These are phyloP conservation scores for Aspergillus sp. DNA, from an alignment of 2,329 filamentous ascomycete genomes.

Conservation along the genomic window DNA sequence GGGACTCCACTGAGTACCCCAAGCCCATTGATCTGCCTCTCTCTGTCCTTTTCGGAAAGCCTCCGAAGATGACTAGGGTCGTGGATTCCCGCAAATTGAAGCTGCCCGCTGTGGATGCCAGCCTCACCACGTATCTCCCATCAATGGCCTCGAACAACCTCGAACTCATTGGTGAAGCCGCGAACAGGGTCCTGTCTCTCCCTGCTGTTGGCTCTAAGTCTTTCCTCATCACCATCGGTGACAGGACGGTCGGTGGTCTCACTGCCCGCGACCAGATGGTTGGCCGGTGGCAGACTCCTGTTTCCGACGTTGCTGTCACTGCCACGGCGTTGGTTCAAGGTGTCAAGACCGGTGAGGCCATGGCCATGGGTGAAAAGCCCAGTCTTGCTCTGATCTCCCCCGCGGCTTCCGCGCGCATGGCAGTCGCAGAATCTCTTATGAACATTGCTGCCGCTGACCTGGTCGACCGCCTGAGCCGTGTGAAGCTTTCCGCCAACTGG, in stretches of 20 bases:
- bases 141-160: constrained; percentile 49
- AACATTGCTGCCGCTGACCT: constrained; percentile 83
- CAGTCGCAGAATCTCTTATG: constrained; percentile 88
- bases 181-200: constrained; percentile 77
- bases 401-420: constrained; percentile 91
- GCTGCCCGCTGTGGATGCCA: constrained; percentile 73
- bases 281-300: constrained; percentile 91
- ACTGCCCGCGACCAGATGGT: constrained; percentile 93
- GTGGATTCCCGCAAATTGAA: constrained; percentile 70
- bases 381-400: constrained; percentile 86
- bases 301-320: constrained; percentile 92
- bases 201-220: constrained; percentile 95
- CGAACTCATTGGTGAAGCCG: constrained; percentile 66
- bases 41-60: constrained; percentile 83
- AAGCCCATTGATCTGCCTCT: constrained; percentile 87
- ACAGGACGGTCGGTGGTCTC: constrained; percentile 86
- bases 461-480: constrained; percentile 71
- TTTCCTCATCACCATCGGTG: constrained; percentile 95
- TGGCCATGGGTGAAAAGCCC: constrained; percentile 95
- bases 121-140: constrained; percentile 67
- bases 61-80: constrained; percentile 74
- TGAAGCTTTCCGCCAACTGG: constrained; percentile 95
- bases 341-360: constrained; percentile 83
- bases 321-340: constrained; percentile 75
- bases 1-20: constrained; percentile 72